phyloP scores from a whole-genome alignment of 2,329 filamentous ascomycete genomes.

The Davidsoniella neocaledoniae region DNA sequence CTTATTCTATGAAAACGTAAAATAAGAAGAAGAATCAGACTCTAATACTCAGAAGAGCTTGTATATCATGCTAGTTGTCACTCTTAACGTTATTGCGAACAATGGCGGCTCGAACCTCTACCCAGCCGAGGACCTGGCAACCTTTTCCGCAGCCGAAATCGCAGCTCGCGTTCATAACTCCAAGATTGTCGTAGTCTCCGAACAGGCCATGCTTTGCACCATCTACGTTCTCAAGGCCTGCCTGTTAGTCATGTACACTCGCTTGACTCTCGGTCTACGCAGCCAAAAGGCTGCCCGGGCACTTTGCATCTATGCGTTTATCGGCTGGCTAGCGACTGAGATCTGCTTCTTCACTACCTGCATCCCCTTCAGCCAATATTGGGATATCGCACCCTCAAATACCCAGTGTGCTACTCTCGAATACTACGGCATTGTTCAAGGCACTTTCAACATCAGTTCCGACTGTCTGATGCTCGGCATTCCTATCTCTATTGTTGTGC shows the following conservation, averaged over 20 bases:
- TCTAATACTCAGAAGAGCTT: conserved; percentile 14
- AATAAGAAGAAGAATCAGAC: background rate
- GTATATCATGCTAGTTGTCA: conserved; percentile 26
- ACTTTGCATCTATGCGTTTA: conserved; percentile 28
- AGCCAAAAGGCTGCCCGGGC: conserved; percentile 32
- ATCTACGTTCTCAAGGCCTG: conserved; percentile 41
- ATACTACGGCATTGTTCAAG: conserved; percentile 41
- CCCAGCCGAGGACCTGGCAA: conserved; percentile 9
- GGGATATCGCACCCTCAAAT: conserved; percentile 36
- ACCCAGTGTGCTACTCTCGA: conserved; percentile 38
- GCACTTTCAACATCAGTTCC: conserved; percentile 41
- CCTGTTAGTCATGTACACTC: conserved; percentile 33
- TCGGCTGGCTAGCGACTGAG: conserved; percentile 35
- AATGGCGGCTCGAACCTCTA: conserved; percentile 11
- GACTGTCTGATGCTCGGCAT: conserved; percentile 43
- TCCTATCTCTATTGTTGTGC: conserved; percentile 35
- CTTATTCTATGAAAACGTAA: background rate
- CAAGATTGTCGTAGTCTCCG: conserved; percentile 45
- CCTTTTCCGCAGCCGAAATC: conserved; percentile 16
- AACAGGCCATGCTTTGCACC: conserved; percentile 43
- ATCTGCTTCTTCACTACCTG: conserved; percentile 34
- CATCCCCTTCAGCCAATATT: conserved; percentile 37
- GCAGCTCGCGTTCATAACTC: conserved; percentile 31
- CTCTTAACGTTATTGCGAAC: conserved; percentile 4
- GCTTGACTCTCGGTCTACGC: conserved; percentile 26